These are phyloP conservation scores for Eimeria falciformis DNA, from an alignment of 169 alveolate genomes.

Conservation along the genomic window DNA sequence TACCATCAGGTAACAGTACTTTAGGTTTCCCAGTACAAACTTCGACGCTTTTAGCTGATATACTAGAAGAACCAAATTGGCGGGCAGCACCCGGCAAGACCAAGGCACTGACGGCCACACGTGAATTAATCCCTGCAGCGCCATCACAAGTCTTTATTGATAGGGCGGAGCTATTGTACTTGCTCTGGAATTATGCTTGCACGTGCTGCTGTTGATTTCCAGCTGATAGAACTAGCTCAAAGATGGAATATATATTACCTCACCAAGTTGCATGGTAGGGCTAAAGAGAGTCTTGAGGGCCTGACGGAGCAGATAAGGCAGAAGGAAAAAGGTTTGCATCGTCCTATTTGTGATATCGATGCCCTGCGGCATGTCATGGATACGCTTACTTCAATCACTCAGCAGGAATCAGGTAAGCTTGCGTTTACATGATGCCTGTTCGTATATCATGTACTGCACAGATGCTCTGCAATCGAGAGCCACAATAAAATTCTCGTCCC, in stretches of 20 bases:
- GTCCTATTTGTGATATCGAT: conserved; percentile 92
- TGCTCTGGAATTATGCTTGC: not conserved
- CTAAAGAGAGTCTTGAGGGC: conserved; percentile 82
- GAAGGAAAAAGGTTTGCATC: conserved; percentile 71
- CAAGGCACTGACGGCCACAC: too few species aligned
- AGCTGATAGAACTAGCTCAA: conserved; percentile 84
- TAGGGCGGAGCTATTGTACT: too few species aligned
- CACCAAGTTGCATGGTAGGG: conserved; percentile 91
- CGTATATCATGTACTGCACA: too few species aligned
- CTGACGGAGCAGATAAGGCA: conserved; percentile 81
- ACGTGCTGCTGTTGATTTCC: conserved; percentile 47
- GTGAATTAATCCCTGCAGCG: too few species aligned
- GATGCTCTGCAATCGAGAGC: too few species aligned
- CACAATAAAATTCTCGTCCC: too few species aligned
- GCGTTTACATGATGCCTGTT: not conserved
- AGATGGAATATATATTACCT: conserved; percentile 91
- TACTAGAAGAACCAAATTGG: too few species aligned
- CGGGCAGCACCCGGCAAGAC: too few species aligned
- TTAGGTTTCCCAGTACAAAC: too few species aligned
- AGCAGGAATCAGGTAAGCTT: conserved; percentile 77
- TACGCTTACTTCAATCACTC: conserved; percentile 92
- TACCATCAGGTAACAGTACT: conserved; percentile 45
- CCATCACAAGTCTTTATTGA: too few species aligned
- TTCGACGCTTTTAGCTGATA: too few species aligned
- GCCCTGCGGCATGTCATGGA: conserved; percentile 94